Conservation (phyloP, 2,329 filamentous ascomycete species). For the Pseudogymnoascus sp. region DNA sequence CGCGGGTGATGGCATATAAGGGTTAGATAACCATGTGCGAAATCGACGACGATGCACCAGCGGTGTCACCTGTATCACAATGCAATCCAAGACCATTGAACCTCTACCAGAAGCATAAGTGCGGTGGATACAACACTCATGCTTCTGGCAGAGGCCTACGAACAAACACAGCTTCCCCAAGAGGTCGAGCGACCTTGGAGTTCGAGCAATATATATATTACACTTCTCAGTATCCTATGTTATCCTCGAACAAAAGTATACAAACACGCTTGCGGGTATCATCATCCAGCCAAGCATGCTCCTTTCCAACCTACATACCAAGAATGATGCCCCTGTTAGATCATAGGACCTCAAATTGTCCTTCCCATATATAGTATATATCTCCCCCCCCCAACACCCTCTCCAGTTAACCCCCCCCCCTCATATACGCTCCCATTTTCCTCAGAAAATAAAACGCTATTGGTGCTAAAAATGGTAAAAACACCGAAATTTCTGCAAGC, state of each 20-base stretch:
- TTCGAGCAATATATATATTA: slow-evolving; percentile 3
- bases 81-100: not conserved
- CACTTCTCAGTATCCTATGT: not conserved
- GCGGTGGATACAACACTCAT: not conserved
- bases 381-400: not conserved
- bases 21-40: not conserved
- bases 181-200: not conserved
- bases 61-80: not conserved
- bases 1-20: not conserved
- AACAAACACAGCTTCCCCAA: not conserved
- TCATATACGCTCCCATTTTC: not conserved
- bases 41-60: not conserved
- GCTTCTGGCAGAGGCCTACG: not conserved
- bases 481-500: not conserved
- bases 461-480: not conserved
- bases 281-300: not conserved
- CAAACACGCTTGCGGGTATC: not conserved
- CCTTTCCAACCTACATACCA: not conserved
- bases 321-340: not conserved
- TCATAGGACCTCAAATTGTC: not conserved
- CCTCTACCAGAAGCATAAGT: not conserved
- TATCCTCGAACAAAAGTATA: not conserved
- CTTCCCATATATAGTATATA: not conserved
- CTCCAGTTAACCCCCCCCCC: not conserved
- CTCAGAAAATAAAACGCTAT: not conserved